Evolutionary conservation across 192 early-diverging fungal species (phyloP), one percentile per base, ranked within the genome.

Genomic region (Umbelopsis sp.): DNA sequence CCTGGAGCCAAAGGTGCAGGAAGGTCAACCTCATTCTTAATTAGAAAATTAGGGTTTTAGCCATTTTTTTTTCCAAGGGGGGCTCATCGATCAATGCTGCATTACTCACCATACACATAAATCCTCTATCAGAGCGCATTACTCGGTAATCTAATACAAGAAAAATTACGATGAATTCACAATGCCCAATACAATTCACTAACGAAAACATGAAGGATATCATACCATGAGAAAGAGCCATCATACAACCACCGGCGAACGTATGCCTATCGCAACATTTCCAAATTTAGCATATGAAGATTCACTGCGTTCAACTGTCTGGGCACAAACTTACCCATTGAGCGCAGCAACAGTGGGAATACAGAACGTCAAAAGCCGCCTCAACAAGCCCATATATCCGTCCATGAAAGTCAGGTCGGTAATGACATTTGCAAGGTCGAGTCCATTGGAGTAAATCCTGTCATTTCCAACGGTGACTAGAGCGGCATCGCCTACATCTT

Each of bases 201-300:
- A 16, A 16, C 16, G 1, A 62, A 20, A 62, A 26, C 17, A 4
- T 32, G 31, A 22, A 20, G 26, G 29, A 67, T 73, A 12, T 14
- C 71, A 68, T 79, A 84, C 80, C 82, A 65, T 86, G 83, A 34
- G 82, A 79, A 41, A 87, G 56, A 20, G 87, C 82, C 43, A 87
- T 75, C 77, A 89, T 71, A 76, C 86, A 92, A 16, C 92, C 92
- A 66, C 92, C 92, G n/a, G 92, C 92, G 81, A 93, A 93, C 20
- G 92, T 89, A 51, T 93, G 92, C 3, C 79, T 81, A 56, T 41
- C 36, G 50, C 14, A 29, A 32, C 51, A 47, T 12, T 54, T 45
- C 25, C 29, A 29, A 69, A 0, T 66, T 62, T 20, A 16, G 9
- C 22, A 38, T 22, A 54, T 29, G 22, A 1, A 17, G n/a, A 41